Base-by-base conservation (phyloP, 139 green algal genomes). In the Volvox reticuliferus region DNA sequence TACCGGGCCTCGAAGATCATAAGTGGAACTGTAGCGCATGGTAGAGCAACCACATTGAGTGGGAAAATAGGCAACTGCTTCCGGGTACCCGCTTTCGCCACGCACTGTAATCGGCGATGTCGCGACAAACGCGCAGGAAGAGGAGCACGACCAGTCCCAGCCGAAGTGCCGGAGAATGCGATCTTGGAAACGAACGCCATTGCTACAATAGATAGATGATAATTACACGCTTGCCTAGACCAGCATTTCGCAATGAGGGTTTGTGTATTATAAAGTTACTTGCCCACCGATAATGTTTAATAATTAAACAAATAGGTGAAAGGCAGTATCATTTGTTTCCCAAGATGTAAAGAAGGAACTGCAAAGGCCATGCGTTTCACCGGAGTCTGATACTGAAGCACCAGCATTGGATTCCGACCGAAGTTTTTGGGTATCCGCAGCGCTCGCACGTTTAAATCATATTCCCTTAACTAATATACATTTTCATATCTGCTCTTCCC, bases 1-100 rank as follows among this genome's bases (percentile, higher is more conserved):
- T 55, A 83, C 93, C 95, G 80, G 1, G 95, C 93, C 78, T 97
- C 95, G 86, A 97, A 97, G 28, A 97, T 97, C 89, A 96, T 95
- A 0, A 97, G 90, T 0, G 95, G 94, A 20, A 95, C 92, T 0
- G 92, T 93, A 9, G 91, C 79, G 6, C 68, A 80, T 17, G 95
- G 95, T 75, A 97, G 75, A 1, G 94, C 95, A 0, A 97, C 95
- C 26, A 96, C 85, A 18, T 85, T 91, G 1, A 97, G 88, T 0
- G 95, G 95, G 63, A 97, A 97, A 32, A 97, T 95, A 1, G 95
- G 95, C 13, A 96, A 14, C 80, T 93, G 75, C 88, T 90, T 92
- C 0, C 79, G 36, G 3, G 82, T 28, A 69, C 79, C 85, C 71
- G 83, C 83, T 0, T 55, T 37, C 9, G 50, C 79, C 50, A 86